Conservation (phyloP, 2,329 filamentous ascomycete genomes). For the Thielaviopsis populi region DNA sequence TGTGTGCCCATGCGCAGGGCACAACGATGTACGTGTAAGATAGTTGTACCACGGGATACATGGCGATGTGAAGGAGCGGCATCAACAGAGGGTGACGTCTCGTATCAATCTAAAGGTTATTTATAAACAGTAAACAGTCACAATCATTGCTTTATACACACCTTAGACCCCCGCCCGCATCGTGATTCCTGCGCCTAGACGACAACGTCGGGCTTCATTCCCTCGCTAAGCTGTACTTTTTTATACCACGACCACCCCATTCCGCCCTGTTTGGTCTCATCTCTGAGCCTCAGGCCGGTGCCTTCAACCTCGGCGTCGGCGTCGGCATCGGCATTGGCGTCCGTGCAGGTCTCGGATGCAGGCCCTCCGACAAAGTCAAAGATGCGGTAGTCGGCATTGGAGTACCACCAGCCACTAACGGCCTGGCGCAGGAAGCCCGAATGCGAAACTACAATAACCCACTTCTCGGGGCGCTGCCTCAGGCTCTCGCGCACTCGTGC, state of each 20-base stretch:
- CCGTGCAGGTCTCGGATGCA: not conserved
- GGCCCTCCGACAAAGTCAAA: conserved; percentile 35
- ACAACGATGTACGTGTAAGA: not conserved
- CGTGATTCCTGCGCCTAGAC: not conserved
- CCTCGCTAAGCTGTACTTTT: conserved; percentile 20
- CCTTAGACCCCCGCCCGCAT: not conserved
- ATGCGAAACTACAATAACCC: conserved; percentile 50
- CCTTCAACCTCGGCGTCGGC: conserved; percentile 20
- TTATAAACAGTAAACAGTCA: not conserved
- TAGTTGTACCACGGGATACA: conserved; percentile 14
- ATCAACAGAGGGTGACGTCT: not conserved
- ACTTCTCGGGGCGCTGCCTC: conserved; percentile 39
- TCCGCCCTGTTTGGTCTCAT: conserved; percentile 25
- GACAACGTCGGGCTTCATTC: conserved; percentile 4
- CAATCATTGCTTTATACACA: not conserved
- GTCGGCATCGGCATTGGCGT: not conserved
- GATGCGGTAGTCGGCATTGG: conserved; percentile 50
- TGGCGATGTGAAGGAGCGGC: not conserved
- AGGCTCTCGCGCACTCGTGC: conserved; percentile 36
- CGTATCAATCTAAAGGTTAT: conserved; percentile 3
- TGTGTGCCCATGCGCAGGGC: not conserved
- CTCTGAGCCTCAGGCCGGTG: conserved; percentile 31
- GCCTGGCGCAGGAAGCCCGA: conserved; percentile 46
- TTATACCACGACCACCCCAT: conserved; percentile 26
- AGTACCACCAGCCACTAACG: conserved; percentile 40